Evolutionary conservation across 805 yeast genomes (phyloP).

Genomic region (Brettanomyces sp.): DNA sequence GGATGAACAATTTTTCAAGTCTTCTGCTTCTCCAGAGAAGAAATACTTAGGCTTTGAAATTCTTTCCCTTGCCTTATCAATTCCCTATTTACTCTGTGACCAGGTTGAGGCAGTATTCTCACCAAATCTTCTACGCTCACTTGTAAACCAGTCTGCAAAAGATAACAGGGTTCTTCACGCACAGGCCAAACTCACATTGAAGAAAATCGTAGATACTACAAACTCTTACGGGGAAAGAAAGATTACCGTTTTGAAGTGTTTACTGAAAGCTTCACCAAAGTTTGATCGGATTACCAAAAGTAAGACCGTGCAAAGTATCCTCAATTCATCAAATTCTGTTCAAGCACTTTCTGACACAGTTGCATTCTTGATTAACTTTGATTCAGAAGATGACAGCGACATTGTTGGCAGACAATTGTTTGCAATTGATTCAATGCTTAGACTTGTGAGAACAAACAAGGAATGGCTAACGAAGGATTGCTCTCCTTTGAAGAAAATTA

Average conservation of each 20-base stretch:
- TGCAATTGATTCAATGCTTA: slow-evolving; percentile 20
- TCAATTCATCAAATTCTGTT: slow-evolving; percentile 11
- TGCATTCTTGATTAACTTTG: slow-evolving; percentile 9
- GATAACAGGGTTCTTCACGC: slow-evolving; percentile 56
- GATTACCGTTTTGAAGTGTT: slow-evolving; percentile 15
- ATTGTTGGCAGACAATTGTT: slow-evolving; percentile 14
- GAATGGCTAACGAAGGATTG: slow-evolving; percentile 2
- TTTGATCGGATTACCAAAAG: slow-evolving; percentile 74
- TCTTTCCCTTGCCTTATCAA: slow-evolving; percentile 39
- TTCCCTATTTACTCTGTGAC: slow-evolving; percentile 8
- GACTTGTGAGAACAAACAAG: slow-evolving; percentile 22
- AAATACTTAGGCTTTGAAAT: slow-evolving; percentile 82
- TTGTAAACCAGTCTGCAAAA: slow-evolving; percentile 70
- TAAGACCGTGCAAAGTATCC: slow-evolving; percentile 45
- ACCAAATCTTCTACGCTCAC: slow-evolving; percentile 58
- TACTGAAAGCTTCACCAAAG: slow-evolving; percentile 49
- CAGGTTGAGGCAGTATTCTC: slow-evolving; percentile 33
- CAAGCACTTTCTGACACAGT: slow-evolving; percentile 6
- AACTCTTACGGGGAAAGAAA: slow-evolving; percentile 28
- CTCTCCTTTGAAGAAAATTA: slow-evolving; percentile 5
- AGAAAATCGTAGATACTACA: slow-evolving; percentile 30
- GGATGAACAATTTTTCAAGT: slow-evolving; percentile 73
- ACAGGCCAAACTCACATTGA: slow-evolving; percentile 46
- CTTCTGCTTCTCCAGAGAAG: slow-evolving; percentile 73
- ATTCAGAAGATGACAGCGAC: slow-evolving; percentile 9